These are phyloP conservation scores for Theobroma grandiflorum DNA, from an alignment of 441 rosid genomes.

Conservation along the genomic window DNA sequence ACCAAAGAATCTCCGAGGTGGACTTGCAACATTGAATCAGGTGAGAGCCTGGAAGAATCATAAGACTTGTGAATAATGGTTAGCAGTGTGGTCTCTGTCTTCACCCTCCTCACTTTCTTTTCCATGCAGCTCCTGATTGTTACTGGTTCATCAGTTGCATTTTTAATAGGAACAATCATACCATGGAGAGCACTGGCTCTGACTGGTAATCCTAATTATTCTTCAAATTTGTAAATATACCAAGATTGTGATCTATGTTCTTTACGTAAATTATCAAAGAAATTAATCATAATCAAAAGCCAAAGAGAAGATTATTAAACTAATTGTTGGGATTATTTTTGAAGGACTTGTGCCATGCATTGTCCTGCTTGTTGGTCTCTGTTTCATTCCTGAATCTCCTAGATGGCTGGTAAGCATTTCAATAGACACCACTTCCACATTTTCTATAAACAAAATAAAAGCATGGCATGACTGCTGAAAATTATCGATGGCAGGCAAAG, in stretches of 20 bases:
- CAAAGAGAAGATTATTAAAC: not conserved
- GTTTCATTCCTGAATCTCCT: slow-evolving; percentile 86
- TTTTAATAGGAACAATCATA: slow-evolving; percentile 68
- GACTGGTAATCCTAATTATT: slow-evolving; percentile 54
- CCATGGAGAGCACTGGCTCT: slow-evolving; percentile 89
- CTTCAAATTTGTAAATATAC: too few species aligned
- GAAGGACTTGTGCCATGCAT: slow-evolving; percentile 81
- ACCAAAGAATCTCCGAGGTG: slow-evolving; percentile 89
- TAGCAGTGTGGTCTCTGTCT: not conserved
- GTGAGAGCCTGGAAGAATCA: slow-evolving; percentile 31
- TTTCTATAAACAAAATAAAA: not conserved
- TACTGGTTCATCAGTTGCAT: slow-evolving; percentile 67
- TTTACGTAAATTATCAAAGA: too few species aligned
- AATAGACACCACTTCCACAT: not conserved
- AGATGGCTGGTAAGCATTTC: slow-evolving; percentile 82
- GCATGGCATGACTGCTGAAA: not conserved
- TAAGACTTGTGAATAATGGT: not conserved
- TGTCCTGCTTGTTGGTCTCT: slow-evolving; percentile 70
- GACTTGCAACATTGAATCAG: slow-evolving; percentile 85
- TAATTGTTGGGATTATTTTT: slow-evolving; percentile 36
- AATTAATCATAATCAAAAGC: not conserved
- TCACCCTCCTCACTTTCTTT: not conserved
- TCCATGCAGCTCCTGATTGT: slow-evolving; percentile 77
- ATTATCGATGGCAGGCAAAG: slow-evolving; percentile 60
- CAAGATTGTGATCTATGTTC: too few species aligned